These are phyloP conservation scores for Rhodotorula toruloides DNA, from an alignment of 768 basidiomycete genomes.

Conservation along the genomic window DNA sequence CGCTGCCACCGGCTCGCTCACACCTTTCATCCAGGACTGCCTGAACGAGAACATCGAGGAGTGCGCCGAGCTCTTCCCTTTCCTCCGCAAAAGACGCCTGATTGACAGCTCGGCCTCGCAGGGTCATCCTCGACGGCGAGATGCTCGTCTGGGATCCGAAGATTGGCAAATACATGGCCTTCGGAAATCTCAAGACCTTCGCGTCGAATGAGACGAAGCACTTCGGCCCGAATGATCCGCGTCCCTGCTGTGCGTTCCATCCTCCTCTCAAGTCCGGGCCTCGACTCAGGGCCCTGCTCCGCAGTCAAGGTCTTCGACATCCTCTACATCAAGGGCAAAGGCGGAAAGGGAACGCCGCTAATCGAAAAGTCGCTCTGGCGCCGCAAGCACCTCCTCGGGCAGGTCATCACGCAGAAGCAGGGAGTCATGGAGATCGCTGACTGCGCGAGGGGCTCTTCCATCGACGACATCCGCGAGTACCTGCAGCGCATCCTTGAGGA, in stretches of 20 bases:
- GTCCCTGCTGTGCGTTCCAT: slow-evolving; percentile 77
- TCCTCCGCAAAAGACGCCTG: slow-evolving; percentile 1
- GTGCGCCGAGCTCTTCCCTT: slow-evolving; percentile 56
- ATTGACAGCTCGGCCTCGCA: slow-evolving; percentile 44
- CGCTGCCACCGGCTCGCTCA: slow-evolving; percentile 64
- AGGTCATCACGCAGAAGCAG: slow-evolving; percentile 61
- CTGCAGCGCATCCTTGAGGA: slow-evolving; percentile 78
- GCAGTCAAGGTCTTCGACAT: slow-evolving; percentile 95
- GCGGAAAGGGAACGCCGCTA: slow-evolving; percentile 55
- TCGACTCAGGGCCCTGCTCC: background rate
- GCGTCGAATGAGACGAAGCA: slow-evolving; percentile 50
- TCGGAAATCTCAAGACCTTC: slow-evolving; percentile 88
- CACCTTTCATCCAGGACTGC: slow-evolving; percentile 71
- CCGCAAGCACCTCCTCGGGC: slow-evolving; percentile 70
- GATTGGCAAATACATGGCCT: slow-evolving; percentile 78
- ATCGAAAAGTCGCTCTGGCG: slow-evolving; percentile 65
- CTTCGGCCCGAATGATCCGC: slow-evolving; percentile 61
- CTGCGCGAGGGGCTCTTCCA: slow-evolving; percentile 68
- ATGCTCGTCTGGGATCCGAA: slow-evolving; percentile 98
- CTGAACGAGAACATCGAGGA: slow-evolving; percentile 73
- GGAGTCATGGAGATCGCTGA: slow-evolving; percentile 76
- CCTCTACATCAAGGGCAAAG: slow-evolving; percentile 67
- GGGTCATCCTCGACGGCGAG: slow-evolving; percentile 92
- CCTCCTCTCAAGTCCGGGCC: background rate
- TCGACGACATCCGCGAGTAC: slow-evolving; percentile 69